Percentiles rank a stretch among this genome's conserved stretches.
Conservation (phyloP, 2,329 filamentous ascomycete genomes). For the Fusarium sp. region DNA sequence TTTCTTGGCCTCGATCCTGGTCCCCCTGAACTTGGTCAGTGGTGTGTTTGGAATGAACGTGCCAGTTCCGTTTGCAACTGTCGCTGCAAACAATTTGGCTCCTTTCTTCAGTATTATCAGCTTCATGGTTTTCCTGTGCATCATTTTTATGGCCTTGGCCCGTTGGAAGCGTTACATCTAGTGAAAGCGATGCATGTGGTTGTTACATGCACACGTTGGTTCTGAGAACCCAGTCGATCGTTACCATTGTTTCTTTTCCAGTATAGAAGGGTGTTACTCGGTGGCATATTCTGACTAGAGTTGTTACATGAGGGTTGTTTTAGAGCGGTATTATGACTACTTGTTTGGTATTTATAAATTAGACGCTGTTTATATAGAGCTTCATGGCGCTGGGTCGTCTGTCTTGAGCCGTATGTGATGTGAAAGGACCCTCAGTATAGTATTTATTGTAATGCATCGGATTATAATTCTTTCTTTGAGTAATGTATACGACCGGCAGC, state of each 20-base stretch:
- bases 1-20: conserved; percentile 91
- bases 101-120: conserved; percentile 35
- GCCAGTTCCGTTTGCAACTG: conserved; percentile 69
- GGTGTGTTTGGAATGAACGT: conserved; percentile 93
- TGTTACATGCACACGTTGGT: not conserved
- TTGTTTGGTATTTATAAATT: conserved; percentile 14
- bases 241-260: conserved; percentile 15
- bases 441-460: not conserved
- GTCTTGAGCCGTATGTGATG: not conserved
- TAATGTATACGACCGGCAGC: not conserved
- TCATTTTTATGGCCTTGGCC: conserved; percentile 57
- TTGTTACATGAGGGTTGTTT: not conserved
- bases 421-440: not conserved
- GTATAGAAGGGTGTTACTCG: conserved; percentile 29
- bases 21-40: conserved; percentile 92
- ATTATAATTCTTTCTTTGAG: not conserved
- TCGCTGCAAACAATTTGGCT: conserved; percentile 57
- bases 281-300: conserved; percentile 20
- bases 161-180: conserved; percentile 59
- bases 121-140: conserved; percentile 63
- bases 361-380: conserved; percentile 19
- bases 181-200: conserved; percentile 56
- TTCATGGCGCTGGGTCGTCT: not conserved
- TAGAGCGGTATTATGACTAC: conserved; percentile 10
- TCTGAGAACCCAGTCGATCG: not conserved